phyloP scores from a whole-genome alignment of 768 basidiomycete species.

The Pholiota molesta region DNA sequence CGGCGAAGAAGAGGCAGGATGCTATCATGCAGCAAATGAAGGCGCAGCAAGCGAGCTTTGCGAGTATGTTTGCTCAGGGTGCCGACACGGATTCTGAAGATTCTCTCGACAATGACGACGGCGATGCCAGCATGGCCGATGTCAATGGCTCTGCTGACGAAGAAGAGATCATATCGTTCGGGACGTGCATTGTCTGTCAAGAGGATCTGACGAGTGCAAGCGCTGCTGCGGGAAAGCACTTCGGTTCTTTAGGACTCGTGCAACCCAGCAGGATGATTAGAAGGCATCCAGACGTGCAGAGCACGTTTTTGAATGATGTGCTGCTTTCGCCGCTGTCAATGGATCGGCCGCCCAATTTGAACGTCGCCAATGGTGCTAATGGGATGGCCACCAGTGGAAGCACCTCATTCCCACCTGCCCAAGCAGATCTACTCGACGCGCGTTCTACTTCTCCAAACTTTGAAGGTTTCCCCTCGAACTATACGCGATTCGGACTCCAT shows the following conservation, averaged over 20 bases:
- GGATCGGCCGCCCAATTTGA: slow-evolving; percentile 46
- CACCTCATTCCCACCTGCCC: slow-evolving; percentile 51
- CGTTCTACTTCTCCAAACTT: slow-evolving; percentile 54
- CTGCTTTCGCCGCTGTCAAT: slow-evolving; percentile 64
- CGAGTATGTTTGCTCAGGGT: slow-evolving; percentile 66
- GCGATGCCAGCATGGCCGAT: slow-evolving; percentile 35
- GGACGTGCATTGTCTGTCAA: slow-evolving; percentile 98
- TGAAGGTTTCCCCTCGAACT: slow-evolving; percentile 71
- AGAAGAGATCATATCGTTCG: slow-evolving; percentile 61
- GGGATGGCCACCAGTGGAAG: slow-evolving; percentile 22
- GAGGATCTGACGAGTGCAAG: slow-evolving; percentile 71
- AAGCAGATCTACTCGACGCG: slow-evolving; percentile 51
- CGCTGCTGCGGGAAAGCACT: slow-evolving; percentile 53
- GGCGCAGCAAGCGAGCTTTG: slow-evolving; percentile 86
- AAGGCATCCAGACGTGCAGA: slow-evolving; percentile 70
- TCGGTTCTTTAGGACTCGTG: slow-evolving; percentile 84
- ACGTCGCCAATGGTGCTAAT: slow-evolving; percentile 11
- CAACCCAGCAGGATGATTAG: slow-evolving; percentile 89
- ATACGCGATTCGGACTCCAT: slow-evolving; percentile 84
- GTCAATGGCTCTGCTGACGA: slow-evolving; percentile 69
- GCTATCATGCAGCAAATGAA: slow-evolving; percentile 97
- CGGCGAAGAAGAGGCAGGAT: slow-evolving; percentile 89
- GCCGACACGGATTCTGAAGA: slow-evolving; percentile 26
- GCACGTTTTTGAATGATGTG: slow-evolving; percentile 71
- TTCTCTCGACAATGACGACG: slow-evolving; percentile 40